phyloP scores from a whole-genome alignment of 164 flowering plant species.

The Magnolia officinalis region DNA sequence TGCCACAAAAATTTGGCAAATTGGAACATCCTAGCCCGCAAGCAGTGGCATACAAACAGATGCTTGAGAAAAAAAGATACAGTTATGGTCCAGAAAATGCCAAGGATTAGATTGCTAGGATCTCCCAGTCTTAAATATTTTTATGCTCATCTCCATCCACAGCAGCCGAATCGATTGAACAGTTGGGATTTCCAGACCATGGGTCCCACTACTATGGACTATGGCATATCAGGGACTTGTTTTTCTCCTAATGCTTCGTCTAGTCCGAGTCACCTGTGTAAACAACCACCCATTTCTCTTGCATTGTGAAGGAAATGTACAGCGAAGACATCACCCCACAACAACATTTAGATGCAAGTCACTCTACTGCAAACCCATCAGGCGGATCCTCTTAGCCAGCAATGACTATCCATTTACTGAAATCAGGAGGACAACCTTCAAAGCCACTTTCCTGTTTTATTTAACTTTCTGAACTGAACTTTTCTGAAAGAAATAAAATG shows the following conservation, averaged over 20 bases:
- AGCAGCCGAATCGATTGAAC: not conserved
- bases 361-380: constrained; percentile 24
- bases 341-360: constrained; percentile 22
- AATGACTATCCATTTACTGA: not conserved
- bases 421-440: not conserved
- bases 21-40: not conserved
- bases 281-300: constrained; percentile 6
- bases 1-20: not conserved
- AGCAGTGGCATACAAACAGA: not conserved
- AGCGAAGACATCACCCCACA: constrained; percentile 25
- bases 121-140: too few species aligned
- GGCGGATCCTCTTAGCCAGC: constrained; percentile 27
- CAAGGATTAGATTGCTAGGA: too few species aligned
- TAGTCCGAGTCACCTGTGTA: not conserved
- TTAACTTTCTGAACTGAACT: not conserved
- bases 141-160: not conserved
- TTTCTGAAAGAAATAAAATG: not conserved
- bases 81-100: too few species aligned
- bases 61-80: not conserved
- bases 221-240: not conserved
- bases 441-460: not conserved
- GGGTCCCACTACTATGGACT: not conserved
- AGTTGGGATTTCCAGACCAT: too few species aligned
- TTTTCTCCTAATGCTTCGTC: not conserved
- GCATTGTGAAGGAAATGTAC: constrained; percentile 32